Evolutionary conservation across 371 early-diverging fungal genomes (phyloP), one percentile per base, ranked within the genome.

Genomic region (Mortierella sp.): DNA sequence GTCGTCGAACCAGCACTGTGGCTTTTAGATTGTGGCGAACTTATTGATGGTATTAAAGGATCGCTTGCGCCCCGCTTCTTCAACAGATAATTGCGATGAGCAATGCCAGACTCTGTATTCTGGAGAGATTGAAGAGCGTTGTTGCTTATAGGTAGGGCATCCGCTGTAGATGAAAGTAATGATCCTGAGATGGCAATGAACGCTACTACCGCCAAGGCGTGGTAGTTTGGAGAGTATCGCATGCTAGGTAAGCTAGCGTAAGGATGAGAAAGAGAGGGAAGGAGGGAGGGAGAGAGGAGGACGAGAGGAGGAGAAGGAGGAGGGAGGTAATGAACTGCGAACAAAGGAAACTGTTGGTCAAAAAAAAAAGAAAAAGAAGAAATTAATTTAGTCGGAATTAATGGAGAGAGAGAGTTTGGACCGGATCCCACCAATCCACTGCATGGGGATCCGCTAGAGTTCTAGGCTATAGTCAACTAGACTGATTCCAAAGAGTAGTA

Each of bases 171-270:
- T 47, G 60, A 48, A n/a, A 50, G 15, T 38, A 65, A 41, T 4
- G 66, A 65, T 28, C 33, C 43, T 7, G 65, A 60, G 21, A 64
- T 40, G 3, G 69, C 65, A 41, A 65, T 43, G 45, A 75, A 13
- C 63, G 66, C 63, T 36, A 63, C 59, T 50, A 60, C 36, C 15
- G 61, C 57, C 28, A 75, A 48, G 43, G 65, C 32, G 32, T 60
- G 70, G 48, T 60, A 69, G 55, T 64, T 33, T 28, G 55, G 48
- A 22, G 32, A 48, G 50, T 62, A 48, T 22, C 43, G 58, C 64
- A 64, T 63, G 48, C 40, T 47, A 22, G 19, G 7, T 59, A 16
- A 40, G 21, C 21, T 28, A 38, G 48, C 15, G 68, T 48, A n/a
- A 40, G 10, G 33, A 41, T 13, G 55, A 13, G 11, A 63, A 24